These are phyloP conservation scores for Echeveria elegans DNA, from an alignment of 164 flowering plant species.

Conservation along the genomic window DNA sequence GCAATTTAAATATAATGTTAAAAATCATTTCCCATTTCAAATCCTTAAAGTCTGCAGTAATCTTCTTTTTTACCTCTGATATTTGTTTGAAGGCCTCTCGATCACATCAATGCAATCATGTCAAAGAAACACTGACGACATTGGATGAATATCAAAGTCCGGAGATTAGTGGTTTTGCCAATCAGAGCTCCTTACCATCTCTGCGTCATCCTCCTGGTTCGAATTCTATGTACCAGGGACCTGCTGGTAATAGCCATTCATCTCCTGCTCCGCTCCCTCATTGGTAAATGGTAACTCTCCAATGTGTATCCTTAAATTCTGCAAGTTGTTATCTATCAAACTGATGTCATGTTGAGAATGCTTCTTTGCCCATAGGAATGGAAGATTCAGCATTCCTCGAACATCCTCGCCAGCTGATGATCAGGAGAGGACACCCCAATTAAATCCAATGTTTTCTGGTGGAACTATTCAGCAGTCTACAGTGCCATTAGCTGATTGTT, in stretches of 20 bases:
- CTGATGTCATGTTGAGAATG: not conserved
- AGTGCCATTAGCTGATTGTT: slow-evolving; percentile 51
- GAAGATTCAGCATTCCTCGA: slow-evolving; percentile 50
- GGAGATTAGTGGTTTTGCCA: slow-evolving; percentile 45
- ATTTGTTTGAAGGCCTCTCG: slow-evolving; percentile 66
- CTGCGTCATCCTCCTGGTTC: slow-evolving; percentile 44
- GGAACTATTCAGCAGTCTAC: slow-evolving; percentile 52
- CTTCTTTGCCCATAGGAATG: slow-evolving; percentile 46
- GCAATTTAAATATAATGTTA: not conserved
- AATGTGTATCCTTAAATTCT: not conserved
- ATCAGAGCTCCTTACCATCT: slow-evolving; percentile 41
- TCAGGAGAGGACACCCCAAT: slow-evolving; percentile 68
- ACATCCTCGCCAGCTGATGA: slow-evolving; percentile 62
- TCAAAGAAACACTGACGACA: slow-evolving; percentile 49
- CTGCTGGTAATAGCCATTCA: slow-evolving; percentile 52
- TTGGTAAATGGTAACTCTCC: slow-evolving; percentile 43
- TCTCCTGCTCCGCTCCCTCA: slow-evolving; percentile 38
- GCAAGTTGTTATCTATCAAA: not conserved
- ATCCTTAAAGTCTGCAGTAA: too few species aligned
- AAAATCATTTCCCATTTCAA: not conserved
- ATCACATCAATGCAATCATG: slow-evolving; percentile 53
- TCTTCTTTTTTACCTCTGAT: slow-evolving; percentile 8
- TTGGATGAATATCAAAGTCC: slow-evolving; percentile 55
- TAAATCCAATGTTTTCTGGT: slow-evolving; percentile 50
- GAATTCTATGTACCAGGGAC: slow-evolving; percentile 44